Base-by-base conservation (phyloP, 1,284 basidiomycete genomes). In the Inonotus hispidus region DNA sequence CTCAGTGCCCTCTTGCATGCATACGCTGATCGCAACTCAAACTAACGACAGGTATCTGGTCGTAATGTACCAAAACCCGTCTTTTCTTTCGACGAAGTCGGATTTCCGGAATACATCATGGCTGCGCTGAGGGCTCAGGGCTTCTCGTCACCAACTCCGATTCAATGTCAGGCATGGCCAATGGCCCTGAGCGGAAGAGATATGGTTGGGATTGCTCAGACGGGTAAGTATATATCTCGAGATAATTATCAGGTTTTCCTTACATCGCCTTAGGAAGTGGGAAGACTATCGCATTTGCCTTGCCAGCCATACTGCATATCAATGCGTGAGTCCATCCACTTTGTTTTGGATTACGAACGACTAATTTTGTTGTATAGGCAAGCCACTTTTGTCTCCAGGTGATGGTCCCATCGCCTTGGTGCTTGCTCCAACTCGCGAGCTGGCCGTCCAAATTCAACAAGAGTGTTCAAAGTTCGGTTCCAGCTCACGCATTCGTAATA, bases 301-400 rank as follows among this genome's bases (percentile, higher is more conserved):
- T 99, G 53, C 96, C 96, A 54, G 95, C 96, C 60, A 98, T 99
- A 94, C 82, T 99, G 46, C 96, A 99, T 77, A 98, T 99, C 80
- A 99, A 98, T 82, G 96, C 96, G 85, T 92, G 70, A 69, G 90
- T 78, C 19, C 11, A 2, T 43, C n/a, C 23, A 41, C 23, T 43
- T 35, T 61, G 16, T 6, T 5, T 29, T 52, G 39, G 39, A n/a
- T 38, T 19, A 16, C 64, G 43, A 63, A 43, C 54, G 57, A 56
- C 62, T 53, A 16, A 16, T 66, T 29, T 46, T 19, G 60, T 61
- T 4, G 61, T 56, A 37, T 66, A 92, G 90, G 58, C 97, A 99
- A 83, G n/a, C 93, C 96, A 7, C 83, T 98, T 56, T 81, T 99
- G 66, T 75, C 92, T 3, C 90, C 95, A 49, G 96, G 96, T 32